A percentile compares a stretch with the other conserved stretches of the same genome.
phyloP scores from a whole-genome alignment of 768 basidiomycete genomes.

The Pleurotus tuoliensis region DNA sequence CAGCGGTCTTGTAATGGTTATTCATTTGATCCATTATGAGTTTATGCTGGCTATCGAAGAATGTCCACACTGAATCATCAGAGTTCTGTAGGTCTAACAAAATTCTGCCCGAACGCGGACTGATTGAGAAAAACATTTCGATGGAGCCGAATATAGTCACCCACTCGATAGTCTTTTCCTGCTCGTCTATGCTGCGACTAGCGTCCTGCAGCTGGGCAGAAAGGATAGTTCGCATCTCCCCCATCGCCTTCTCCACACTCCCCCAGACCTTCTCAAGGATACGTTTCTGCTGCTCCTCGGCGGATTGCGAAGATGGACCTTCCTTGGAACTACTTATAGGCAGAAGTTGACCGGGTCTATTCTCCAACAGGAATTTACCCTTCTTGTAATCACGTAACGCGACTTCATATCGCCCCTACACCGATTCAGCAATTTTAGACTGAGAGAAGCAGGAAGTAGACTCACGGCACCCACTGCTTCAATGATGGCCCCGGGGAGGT shows the following conservation, averaged over 20 bases:
- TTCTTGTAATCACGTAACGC: constrained; percentile 97
- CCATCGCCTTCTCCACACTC: constrained; percentile 92
- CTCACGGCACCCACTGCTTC: constrained; percentile 87
- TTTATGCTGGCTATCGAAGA: constrained; percentile 90
- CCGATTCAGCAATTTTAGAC: constrained; percentile 1
- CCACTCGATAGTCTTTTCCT: constrained; percentile 95
- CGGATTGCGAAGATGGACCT: constrained; percentile 39
- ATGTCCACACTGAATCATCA: constrained; percentile 94
- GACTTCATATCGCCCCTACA: constrained; percentile 87
- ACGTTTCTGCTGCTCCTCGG: constrained; percentile 80
- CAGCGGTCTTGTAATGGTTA: constrained; percentile 49
- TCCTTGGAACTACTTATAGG: constrained; percentile 65
- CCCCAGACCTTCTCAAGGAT: constrained; percentile 96
- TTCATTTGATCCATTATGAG: constrained; percentile 80
- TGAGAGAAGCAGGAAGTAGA: constrained; percentile 9
- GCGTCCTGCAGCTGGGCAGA: constrained; percentile 79
- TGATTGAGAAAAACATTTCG: too few species aligned
- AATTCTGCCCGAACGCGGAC: constrained; percentile 48
- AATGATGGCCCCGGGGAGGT: constrained; percentile 86
- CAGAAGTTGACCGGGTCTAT: constrained; percentile 81
- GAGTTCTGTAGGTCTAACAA: constrained; percentile 79
- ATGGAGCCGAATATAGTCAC: constrained; percentile 15
- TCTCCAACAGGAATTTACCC: constrained; percentile 86
- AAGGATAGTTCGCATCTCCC: constrained; percentile 80
- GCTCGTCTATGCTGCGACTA: constrained; percentile 80